Conservation (phyloP, 176 grass and related monocot species). For the Eragrostis curvula region DNA sequence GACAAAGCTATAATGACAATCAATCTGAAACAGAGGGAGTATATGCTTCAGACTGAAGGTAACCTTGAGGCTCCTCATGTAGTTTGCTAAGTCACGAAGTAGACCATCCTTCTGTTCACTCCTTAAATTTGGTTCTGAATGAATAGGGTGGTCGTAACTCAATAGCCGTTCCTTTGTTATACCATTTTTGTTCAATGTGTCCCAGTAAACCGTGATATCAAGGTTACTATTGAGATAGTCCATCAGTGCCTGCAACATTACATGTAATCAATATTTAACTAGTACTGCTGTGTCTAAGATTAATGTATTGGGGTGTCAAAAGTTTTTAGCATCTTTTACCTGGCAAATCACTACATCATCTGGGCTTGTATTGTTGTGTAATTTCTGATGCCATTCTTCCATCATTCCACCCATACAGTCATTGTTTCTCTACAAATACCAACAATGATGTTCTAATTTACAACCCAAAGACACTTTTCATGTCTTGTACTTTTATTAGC, state of each 20-base stretch:
- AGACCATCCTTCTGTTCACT: constrained; percentile 84
- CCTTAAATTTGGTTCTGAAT: constrained; percentile 94
- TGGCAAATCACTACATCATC: constrained; percentile 99
- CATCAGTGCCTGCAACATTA: constrained; percentile 65
- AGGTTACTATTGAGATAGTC: constrained; percentile 89
- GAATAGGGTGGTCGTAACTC: constrained; percentile 92
- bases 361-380: constrained; percentile 98
- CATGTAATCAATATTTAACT: neutral
- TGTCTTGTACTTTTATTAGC: neutral
- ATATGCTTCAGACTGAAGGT: neutral
- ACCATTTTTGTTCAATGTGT: constrained; percentile 86
- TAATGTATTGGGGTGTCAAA: constrained; percentile 5
- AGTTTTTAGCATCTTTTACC: constrained; percentile 53
- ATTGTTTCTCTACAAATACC: constrained; percentile 82
- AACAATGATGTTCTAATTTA: constrained; percentile 19
- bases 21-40: no score
- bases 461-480: constrained; percentile 6
- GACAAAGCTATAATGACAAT: no score
- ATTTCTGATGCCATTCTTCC: constrained; percentile 99
- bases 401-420: constrained; percentile 94
- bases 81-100: constrained; percentile 77
- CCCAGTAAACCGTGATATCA: constrained; percentile 88
- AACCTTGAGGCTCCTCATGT: constrained; percentile 94
- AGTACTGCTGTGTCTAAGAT: constrained; percentile 1
- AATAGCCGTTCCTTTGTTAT: constrained; percentile 91